Conservation (phyloP, 2,329 filamentous ascomycete species). For the Penicillium sp. region DNA sequence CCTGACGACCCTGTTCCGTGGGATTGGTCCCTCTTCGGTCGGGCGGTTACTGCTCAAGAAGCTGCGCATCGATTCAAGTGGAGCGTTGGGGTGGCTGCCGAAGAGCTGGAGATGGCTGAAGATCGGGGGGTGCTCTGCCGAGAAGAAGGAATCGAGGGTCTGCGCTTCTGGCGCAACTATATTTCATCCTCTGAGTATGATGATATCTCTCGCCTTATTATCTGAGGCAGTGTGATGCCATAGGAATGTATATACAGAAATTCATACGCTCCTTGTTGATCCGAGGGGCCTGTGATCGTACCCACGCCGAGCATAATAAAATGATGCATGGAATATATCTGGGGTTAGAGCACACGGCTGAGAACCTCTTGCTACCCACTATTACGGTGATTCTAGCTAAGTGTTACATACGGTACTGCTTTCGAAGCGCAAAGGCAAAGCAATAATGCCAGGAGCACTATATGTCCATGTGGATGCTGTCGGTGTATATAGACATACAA, state of each 20-base stretch:
- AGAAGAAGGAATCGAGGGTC: constrained; percentile 85
- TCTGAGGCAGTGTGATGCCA: not conserved
- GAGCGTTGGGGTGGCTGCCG: constrained; percentile 93
- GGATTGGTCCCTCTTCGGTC: constrained; percentile 76
- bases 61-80: constrained; percentile 87
- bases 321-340: not conserved
- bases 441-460: not conserved
- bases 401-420: not conserved
- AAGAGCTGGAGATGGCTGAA: constrained; percentile 96
- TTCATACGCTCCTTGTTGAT: not conserved
- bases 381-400: not conserved
- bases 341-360: not conserved
- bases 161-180: constrained; percentile 89
- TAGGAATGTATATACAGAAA: not conserved
- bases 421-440: not conserved
- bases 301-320: not conserved
- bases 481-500: not conserved
- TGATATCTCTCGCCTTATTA: constrained; percentile 2
- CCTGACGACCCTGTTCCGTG: constrained; percentile 65
- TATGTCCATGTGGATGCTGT: not conserved
- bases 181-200: constrained; percentile 19
- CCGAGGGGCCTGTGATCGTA: not conserved
- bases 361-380: not conserved
- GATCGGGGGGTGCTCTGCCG: constrained; percentile 83
- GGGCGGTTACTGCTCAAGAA: constrained; percentile 86